Evolutionary conservation across 2,329 filamentous ascomycete species (phyloP).

Genomic region (Aureobasidium uvarum): DNA sequence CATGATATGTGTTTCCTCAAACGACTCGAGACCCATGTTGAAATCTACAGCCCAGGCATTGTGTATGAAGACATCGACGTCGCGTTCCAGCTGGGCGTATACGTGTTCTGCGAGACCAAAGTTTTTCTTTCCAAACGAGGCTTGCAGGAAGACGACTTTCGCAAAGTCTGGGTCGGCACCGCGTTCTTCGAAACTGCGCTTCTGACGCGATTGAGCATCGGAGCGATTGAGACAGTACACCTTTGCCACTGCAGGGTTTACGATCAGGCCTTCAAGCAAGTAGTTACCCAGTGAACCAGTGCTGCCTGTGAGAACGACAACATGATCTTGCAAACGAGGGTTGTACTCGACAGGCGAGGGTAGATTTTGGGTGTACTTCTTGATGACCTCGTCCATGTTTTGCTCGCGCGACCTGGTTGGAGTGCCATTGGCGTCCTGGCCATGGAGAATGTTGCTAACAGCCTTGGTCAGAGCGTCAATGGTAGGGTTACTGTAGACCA

Average conservation of each 20-base stretch:
- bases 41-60: conserved; percentile 44
- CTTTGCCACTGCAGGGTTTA: conserved; percentile 32
- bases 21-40: conserved; percentile 38
- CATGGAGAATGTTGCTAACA: conserved; percentile 20
- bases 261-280: conserved; percentile 36
- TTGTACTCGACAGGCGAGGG: conserved; percentile 21
- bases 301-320: conserved; percentile 39
- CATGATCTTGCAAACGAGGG: conserved; percentile 28
- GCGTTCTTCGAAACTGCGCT: conserved; percentile 31
- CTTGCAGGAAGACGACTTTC: conserved; percentile 33
- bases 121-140: conserved; percentile 32
- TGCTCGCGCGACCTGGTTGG: conserved; percentile 29
- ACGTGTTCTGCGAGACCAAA: conserved; percentile 33
- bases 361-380: conserved; percentile 35
- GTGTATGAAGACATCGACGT: conserved; percentile 38
- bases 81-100: conserved; percentile 31
- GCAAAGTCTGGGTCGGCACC: conserved; percentile 32
- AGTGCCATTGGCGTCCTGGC: conserved; percentile 27
- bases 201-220: conserved; percentile 32
- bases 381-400: conserved; percentile 35
- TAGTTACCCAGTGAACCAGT: conserved; percentile 41
- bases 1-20: conserved; percentile 36
- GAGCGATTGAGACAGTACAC: conserved; percentile 38
- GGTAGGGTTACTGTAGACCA: conserved; percentile 38
- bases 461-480: conserved; percentile 33